These are phyloP conservation scores for Rhododendron simsii DNA, from an alignment of 148 eudicot genomes.

Conservation along the genomic window DNA sequence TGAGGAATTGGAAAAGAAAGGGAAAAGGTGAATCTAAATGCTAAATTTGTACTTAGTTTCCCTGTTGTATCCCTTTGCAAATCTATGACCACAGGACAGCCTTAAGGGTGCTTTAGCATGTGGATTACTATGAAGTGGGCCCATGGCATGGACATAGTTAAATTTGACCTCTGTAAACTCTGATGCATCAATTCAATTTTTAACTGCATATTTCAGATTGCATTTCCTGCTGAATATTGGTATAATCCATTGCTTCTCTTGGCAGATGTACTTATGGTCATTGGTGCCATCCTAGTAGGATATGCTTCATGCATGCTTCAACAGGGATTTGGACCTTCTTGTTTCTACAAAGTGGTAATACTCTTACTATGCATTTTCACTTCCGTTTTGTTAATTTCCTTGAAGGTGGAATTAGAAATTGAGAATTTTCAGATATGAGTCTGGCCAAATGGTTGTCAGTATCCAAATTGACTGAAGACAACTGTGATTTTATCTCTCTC, in stretches of 20 bases:
- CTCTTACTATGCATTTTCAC: background rate
- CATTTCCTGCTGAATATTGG: background rate
- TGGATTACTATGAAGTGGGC: background rate
- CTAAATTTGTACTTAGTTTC: background rate
- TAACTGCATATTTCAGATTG: background rate
- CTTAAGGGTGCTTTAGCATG: background rate
- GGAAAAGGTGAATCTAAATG: background rate
- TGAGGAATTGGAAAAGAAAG: background rate
- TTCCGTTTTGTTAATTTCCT: background rate
- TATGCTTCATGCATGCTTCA: conserved; percentile 70
- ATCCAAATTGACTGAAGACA: background rate
- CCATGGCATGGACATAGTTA: background rate
- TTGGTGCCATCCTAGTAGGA: conserved; percentile 72
- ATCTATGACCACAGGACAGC: background rate
- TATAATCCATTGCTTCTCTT: conserved; percentile 2
- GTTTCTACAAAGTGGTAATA: conserved; percentile 45
- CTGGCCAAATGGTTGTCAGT: background rate
- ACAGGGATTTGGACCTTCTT: conserved; percentile 69
- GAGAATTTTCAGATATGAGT: background rate
- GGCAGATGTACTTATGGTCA: conserved; percentile 61
- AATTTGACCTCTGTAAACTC: background rate
- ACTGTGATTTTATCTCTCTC: background rate
- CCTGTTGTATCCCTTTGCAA: background rate
- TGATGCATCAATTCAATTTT: background rate
- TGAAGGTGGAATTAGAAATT: background rate